Conservation (phyloP, 331 rosid species). For the Saraca asoca region DNA sequence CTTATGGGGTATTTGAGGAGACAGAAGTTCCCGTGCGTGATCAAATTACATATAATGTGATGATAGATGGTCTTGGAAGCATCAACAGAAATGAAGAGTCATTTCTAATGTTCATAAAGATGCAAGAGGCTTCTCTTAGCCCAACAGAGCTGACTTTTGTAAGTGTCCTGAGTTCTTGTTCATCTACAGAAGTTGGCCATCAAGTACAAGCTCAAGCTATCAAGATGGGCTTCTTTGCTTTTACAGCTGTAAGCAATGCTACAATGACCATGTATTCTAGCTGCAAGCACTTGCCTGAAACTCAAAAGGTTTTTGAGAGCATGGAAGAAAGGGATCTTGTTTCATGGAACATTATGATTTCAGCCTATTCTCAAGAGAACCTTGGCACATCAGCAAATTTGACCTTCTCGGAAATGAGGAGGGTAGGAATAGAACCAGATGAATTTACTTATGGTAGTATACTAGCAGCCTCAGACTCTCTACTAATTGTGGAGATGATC, state of each 20-base stretch:
- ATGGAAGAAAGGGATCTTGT: constrained; percentile 62
- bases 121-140: constrained; percentile 49
- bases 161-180: constrained; percentile 73
- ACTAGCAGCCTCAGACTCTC: constrained; percentile 50
- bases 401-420: constrained; percentile 57
- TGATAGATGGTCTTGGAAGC: constrained; percentile 71
- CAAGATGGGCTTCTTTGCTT: constrained; percentile 60
- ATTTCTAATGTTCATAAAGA: constrained; percentile 53
- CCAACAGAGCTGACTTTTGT: constrained; percentile 70
- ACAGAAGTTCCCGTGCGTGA: constrained; percentile 41
- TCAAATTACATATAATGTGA: constrained; percentile 68
- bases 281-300: constrained; percentile 56
- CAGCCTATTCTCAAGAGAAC: constrained; percentile 53
- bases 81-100: constrained; percentile 56
- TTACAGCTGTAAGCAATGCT: constrained; percentile 60
- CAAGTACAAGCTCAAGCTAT: constrained; percentile 61
- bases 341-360: constrained; percentile 77
- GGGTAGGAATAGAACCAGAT: constrained; percentile 55
- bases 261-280: constrained; percentile 74
- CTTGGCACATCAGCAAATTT: constrained; percentile 43
- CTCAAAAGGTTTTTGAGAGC: constrained; percentile 50
- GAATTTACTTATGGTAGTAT: constrained; percentile 78
- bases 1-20: constrained; percentile 60
- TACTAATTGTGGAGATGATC: constrained; percentile 48
- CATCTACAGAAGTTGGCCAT: constrained; percentile 41